These are phyloP conservation scores for Ceratobasidium sp. DNA, from an alignment of 1,284 basidiomycete species.

Conservation along the genomic window DNA sequence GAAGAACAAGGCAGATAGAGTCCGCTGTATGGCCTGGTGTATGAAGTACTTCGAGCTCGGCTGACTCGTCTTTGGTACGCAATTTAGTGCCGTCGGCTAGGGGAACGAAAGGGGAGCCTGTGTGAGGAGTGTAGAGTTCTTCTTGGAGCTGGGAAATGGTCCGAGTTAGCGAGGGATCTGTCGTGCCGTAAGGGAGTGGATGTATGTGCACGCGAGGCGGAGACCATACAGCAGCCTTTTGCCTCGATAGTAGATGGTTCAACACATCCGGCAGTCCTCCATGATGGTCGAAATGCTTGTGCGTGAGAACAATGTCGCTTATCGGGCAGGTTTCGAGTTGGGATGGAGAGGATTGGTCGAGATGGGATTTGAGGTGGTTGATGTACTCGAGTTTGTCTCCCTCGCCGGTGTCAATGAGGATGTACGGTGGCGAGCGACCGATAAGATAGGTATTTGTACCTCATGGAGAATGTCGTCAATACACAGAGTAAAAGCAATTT, in stretches of 20 bases:
- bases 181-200: conserved; percentile 57
- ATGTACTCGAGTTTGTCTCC: conserved; percentile 75
- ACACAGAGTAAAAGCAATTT: neutral
- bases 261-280: conserved; percentile 63
- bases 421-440: conserved; percentile 74
- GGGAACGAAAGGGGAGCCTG: conserved; percentile 31
- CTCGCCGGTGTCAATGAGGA: conserved; percentile 92
- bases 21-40: conserved; percentile 94
- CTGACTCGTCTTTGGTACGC: conserved; percentile 48
- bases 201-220: conserved; percentile 80
- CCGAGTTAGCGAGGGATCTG: conserved; percentile 18
- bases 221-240: conserved; percentile 57
- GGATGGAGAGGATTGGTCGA: conserved; percentile 58
- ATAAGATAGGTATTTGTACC: conserved; percentile 96
- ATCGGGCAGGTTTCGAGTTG: conserved; percentile 56
- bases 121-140: conserved; percentile 12
- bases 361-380: conserved; percentile 72
- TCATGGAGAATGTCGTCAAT: conserved; percentile 51
- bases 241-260: neutral
- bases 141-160: conserved; percentile 23
- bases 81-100: conserved; percentile 49
- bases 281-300: conserved; percentile 91
- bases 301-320: conserved; percentile 90
- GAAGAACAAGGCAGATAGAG: conserved; percentile 80
- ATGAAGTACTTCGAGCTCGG: conserved; percentile 74